Base-by-base conservation (phyloP, 257 asterid species). In the Ligustrum vulgare region DNA sequence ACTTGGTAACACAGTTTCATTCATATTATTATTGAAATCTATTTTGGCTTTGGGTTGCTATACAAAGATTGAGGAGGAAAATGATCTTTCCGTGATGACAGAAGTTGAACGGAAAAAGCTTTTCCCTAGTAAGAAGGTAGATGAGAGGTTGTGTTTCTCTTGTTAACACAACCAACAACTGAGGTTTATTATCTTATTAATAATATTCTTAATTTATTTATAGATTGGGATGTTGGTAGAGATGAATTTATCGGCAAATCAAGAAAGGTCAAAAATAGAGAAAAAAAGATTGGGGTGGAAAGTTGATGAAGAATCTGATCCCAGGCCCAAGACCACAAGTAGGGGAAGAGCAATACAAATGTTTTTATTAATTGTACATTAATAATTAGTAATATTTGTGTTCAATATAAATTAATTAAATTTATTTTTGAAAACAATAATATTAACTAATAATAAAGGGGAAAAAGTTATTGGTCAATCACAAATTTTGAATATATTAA, bases 21-120 rank as follows among this genome's bases (percentile, higher is more conserved):
- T 22, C 1, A 16, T 45, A 34, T 12, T 28, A 77, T 35, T 32
- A 28, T 65, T 9, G 37, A 23, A 11, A 16, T 47, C 63, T 71
- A 4, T 45, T 20, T 20, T 54, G 3, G 33, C 16, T 60, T 25
- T 60, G 34, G 1, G 33, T 18, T 60, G 35, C 62, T 6, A 23
- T 60, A 32, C 11, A 60, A 60, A 86, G 90, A 76, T 74, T 64
- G 90, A 75, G 8, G 90, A 86, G 77, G 90, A 86, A 81, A 84
- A 80, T 69, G 85, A 86, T 74, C 80, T 81, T 15, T 86, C 90
- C 3, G 76, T 67, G 54, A 75, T 47, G 63, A 79, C 83, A 37
- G 78, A 54, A 6, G 89, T 86, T 49, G 80, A 81, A 36, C 51
- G 84, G 78, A 84, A 86, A 77, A 73, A 64, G 20, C 66, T 86